Evolutionary conservation across 1,284 basidiomycete species (phyloP), one percentile per base, ranked within the genome.

Genomic region (Ceratobasidium sp.): DNA sequence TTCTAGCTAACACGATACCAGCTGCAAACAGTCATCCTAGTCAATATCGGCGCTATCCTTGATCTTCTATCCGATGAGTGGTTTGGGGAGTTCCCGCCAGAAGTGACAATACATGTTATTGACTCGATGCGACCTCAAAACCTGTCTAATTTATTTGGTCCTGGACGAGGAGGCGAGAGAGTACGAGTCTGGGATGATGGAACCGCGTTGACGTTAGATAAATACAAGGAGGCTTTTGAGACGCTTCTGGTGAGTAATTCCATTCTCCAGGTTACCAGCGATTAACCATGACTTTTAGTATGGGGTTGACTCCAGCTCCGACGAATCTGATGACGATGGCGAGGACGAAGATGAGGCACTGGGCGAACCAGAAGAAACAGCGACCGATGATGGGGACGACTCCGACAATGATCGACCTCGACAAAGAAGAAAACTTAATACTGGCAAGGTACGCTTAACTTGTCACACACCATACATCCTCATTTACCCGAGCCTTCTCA

Each of bases 101-200:
- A 84, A 76, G 84, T 91, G 35, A 88, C 87, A 21, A 87, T 96
- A 35, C 98, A 99, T 83, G 89, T 99, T 78, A 93, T 99, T 81
- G 98, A 99, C 81, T 94, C 96, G 8, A 90, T 92, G 66, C 87
- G 98, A 46, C 98, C 98, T 5, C 91, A 94, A 81, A 96, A 97
- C 81, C 84, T 99, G 78, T 87, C 91, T 54, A 98, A 92, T 82
- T 83, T 98, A 32, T 99, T 98, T 80, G 89, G 90, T 7, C 86
- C 86, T 35, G 89, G 89, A 14, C 86, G 87, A 73, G 88, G 87
- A 69, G 88, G 87, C 0, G 89, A 93, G 73, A 84, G 90, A 49
- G 87, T 95, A 49, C 82, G 94, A 50, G 86, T 98, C 0, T 98
- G 96, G 96, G 94, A 95, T 76, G 96, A 98, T 78, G 94, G 94